Evolutionary conservation across 2,329 filamentous ascomycete genomes (phyloP).

Genomic region (Sclerotinia glacialis): DNA sequence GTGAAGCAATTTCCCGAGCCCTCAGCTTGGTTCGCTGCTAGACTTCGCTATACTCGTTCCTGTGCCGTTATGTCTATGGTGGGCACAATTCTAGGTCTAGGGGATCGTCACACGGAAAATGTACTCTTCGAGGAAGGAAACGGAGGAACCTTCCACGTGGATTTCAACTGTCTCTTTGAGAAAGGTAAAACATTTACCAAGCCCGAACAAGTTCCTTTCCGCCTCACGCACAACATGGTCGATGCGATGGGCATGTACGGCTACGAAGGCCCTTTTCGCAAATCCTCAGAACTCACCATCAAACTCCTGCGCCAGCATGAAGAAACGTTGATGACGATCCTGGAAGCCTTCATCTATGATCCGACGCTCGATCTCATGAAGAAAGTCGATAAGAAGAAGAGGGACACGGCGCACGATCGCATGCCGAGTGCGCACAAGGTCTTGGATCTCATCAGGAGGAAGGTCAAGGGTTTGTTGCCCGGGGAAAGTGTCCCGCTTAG

Average conservation of each 20-base stretch:
- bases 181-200: conserved; percentile 95
- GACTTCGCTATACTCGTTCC: conserved; percentile 85
- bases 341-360: conserved; percentile 96
- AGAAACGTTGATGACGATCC: conserved; percentile 93
- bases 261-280: conserved; percentile 88
- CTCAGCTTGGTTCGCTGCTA: conserved; percentile 84
- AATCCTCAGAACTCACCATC: conserved; percentile 85
- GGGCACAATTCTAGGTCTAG: conserved; percentile 87
- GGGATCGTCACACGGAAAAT: conserved; percentile 96
- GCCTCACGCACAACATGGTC: conserved; percentile 97
- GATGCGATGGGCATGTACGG: conserved; percentile 95
- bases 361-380: conserved; percentile 87
- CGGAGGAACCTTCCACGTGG: conserved; percentile 92
- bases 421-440: conserved; percentile 74
- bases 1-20: conserved; percentile 92
- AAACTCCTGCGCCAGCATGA: conserved; percentile 83
- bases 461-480: conserved; percentile 78
- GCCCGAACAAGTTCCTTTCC: conserved; percentile 92
- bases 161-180: conserved; percentile 99
- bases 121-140: conserved; percentile 91
- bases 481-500: conserved; percentile 90
- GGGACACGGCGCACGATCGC: conserved; percentile 43
- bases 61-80: conserved; percentile 99
- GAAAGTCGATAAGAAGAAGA: conserved; percentile 57
- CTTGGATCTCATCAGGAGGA: conserved; percentile 81